phyloP scores from a whole-genome alignment of 352 stramenopile genomes.

The Globisporangium heterothallicum region DNA sequence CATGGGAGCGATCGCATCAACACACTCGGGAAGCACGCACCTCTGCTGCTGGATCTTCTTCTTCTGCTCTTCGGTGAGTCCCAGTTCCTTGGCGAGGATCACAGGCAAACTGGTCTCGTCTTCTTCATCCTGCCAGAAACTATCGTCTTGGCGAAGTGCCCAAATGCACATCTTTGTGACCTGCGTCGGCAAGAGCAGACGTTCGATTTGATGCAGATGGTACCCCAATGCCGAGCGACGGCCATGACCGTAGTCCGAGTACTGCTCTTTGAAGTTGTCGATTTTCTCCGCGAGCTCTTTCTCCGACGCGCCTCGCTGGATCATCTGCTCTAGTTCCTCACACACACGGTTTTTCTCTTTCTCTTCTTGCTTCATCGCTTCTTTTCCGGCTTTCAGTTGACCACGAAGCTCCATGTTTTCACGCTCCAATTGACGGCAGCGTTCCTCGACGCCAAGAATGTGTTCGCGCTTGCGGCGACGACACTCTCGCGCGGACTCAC shows the following conservation, averaged over 20 bases:
- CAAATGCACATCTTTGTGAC: constrained; percentile 93
- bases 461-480: constrained; percentile 85
- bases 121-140: constrained; percentile 85
- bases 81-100: constrained; percentile 87
- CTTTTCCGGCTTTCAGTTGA: constrained; percentile 83
- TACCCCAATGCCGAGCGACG: constrained; percentile 83
- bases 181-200: constrained; percentile 91
- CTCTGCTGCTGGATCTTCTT: constrained; percentile 91
- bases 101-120: constrained; percentile 87
- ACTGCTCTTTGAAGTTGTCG: constrained; percentile 93
- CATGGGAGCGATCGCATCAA: background rate
- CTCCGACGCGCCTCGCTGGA: constrained; percentile 71
- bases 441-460: constrained; percentile 75
- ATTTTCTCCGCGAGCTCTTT: constrained; percentile 91
- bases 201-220: constrained; percentile 92
- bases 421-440: constrained; percentile 76
- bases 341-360: constrained; percentile 84
- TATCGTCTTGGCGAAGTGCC: constrained; percentile 87
- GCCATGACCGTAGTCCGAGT: constrained; percentile 89
- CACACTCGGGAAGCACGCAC: constrained; percentile 20
- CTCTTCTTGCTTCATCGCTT: constrained; percentile 82
- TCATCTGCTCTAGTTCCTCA: constrained; percentile 81
- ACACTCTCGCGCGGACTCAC: constrained; percentile 88
- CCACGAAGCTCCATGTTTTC: constrained; percentile 91
- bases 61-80: constrained; percentile 90